Conservation (phyloP, 371 early-diverging fungal species). For the Mortierella sp. region DNA sequence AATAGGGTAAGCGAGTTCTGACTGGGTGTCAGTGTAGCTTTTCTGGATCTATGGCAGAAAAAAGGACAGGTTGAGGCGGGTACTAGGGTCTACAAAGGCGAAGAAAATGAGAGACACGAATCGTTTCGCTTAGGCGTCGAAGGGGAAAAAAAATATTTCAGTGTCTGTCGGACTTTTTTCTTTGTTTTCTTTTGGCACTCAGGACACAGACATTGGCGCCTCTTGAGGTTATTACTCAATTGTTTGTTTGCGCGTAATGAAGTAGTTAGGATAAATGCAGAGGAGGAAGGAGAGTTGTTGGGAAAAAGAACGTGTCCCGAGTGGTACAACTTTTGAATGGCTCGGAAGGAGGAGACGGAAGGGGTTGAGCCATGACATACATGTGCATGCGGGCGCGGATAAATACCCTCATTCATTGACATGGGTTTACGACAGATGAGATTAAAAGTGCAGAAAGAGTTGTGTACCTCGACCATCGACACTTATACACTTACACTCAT, state of each 20-base stretch:
- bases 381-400: not conserved
- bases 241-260: not conserved
- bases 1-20: not conserved
- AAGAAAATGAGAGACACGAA: not conserved
- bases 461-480: not conserved
- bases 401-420: not conserved
- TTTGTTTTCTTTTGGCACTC: too few species aligned
- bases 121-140: not conserved
- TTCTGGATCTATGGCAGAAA: not conserved
- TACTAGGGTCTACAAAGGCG: too few species aligned
- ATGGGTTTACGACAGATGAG: not conserved
- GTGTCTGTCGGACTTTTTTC: not conserved
- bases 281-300: not conserved
- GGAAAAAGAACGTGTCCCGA: not conserved
- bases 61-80: not conserved
- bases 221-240: not conserved
- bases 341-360: not conserved
- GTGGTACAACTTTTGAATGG: not conserved
- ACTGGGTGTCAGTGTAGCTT: not conserved
- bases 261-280: too few species aligned
- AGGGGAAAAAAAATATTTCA: not conserved
- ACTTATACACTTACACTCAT: not conserved
- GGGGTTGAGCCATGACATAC: not conserved
- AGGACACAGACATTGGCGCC: too few species aligned
- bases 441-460: not conserved